A percentile compares a stretch with the other conserved stretches of the same genome.
Conservation (phyloP, 139 green algal species). For the Edaphochlamys debaryana region DNA sequence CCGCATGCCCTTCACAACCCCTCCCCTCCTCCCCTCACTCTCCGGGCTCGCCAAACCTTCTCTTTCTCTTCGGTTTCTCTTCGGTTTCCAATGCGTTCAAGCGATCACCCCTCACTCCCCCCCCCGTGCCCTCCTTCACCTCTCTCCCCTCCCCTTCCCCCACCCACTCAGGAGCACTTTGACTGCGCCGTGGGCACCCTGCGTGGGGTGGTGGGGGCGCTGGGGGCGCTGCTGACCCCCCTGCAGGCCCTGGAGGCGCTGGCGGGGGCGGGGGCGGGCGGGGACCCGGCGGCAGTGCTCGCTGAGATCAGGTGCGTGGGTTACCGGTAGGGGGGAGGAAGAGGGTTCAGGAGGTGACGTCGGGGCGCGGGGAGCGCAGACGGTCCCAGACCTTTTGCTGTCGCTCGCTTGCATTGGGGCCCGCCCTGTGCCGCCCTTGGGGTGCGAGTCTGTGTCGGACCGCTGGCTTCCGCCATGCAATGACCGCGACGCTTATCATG, state of each 20-base stretch:
- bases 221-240: neutral
- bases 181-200: constrained; percentile 26
- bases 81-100: neutral
- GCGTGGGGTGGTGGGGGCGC: neutral
- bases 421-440: neutral
- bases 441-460: no score
- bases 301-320: neutral
- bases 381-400: no score
- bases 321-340: neutral
- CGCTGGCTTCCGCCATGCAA: no score
- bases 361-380: no score
- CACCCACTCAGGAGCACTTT: constrained; percentile 28
- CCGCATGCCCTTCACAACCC: no score
- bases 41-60: neutral
- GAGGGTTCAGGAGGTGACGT: neutral
- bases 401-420: no score
- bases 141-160: neutral
- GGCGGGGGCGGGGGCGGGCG: neutral
- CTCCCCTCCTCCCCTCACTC: no score
- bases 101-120: neutral
- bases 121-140: neutral
- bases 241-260: neutral
- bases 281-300: neutral
- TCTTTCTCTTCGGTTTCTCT: no score
- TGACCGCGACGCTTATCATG: no score